A percentile compares a stretch with the other conserved stretches of the same genome.
Conservation (phyloP, 2,329 filamentous ascomycete species). For the Ophiostoma australiae region DNA sequence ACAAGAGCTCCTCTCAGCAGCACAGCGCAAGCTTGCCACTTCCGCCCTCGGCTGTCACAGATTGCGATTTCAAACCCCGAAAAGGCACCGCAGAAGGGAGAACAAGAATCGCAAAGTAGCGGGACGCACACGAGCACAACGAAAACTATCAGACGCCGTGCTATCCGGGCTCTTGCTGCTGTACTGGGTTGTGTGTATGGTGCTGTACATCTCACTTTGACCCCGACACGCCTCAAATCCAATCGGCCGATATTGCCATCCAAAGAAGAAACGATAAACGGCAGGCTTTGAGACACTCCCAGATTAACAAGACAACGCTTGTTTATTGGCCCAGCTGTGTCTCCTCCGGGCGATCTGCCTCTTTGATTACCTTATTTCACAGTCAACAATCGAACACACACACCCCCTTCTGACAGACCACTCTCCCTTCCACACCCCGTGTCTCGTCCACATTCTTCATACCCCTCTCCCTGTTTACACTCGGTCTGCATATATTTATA, state of each 20-base stretch:
- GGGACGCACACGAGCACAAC: slow-evolving; percentile 12
- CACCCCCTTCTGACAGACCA: slow-evolving; percentile 1
- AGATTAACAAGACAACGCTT: not conserved
- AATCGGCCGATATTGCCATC: not conserved
- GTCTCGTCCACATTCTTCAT: not conserved
- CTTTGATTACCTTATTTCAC: not conserved
- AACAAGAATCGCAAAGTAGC: not conserved
- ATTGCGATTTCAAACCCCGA: not conserved
- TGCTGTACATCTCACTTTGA: not conserved
- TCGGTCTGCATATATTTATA: not conserved
- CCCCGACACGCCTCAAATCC: not conserved
- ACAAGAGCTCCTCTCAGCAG: not conserved
- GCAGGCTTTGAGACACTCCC: not conserved
- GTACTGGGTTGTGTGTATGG: not conserved
- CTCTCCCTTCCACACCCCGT: slow-evolving; percentile 17
- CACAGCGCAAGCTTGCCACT: not conserved
- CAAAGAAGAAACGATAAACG: slow-evolving; percentile 3
- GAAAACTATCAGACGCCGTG: slow-evolving; percentile 16
- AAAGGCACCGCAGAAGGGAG: not conserved
- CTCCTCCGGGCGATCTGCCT: not conserved
- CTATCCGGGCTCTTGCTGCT: slow-evolving; percentile 16
- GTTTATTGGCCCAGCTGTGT: not conserved
- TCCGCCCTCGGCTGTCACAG: not conserved
- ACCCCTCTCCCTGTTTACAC: not conserved
- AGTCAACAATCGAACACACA: slow-evolving; percentile 10